phyloP scores from a whole-genome alignment of 805 yeast genomes.

The Wickerhamomyces mucosus region DNA sequence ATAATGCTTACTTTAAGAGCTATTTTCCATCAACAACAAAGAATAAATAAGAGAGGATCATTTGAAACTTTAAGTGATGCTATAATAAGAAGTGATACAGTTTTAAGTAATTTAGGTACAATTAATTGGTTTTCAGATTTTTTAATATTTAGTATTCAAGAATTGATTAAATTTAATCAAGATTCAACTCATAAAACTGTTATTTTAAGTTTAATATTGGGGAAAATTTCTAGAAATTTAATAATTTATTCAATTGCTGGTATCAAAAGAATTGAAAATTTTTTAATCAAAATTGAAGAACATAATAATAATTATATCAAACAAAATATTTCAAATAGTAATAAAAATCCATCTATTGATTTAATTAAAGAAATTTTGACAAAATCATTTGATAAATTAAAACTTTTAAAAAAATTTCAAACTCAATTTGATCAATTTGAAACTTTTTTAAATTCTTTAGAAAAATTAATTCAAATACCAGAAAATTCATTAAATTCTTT shows the following conservation, averaged over 20 bases:
- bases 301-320: slow-evolving; percentile 6
- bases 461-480: slow-evolving; percentile 15
- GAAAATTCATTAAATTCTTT: slow-evolving; percentile 5
- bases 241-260: slow-evolving; percentile 59
- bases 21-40: slow-evolving; percentile 52
- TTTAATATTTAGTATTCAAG: slow-evolving; percentile 63
- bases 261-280: slow-evolving; percentile 41
- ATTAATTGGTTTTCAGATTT: slow-evolving; percentile 83
- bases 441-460: slow-evolving; percentile 51
- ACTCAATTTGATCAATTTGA: slow-evolving; percentile 44
- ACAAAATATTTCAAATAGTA: slow-evolving; percentile 29
- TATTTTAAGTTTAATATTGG: slow-evolving; percentile 49
- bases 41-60: slow-evolving; percentile 41
- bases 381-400: slow-evolving; percentile 31
- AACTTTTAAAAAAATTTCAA: slow-evolving; percentile 21
- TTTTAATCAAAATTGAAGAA: slow-evolving; percentile 16
- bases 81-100: slow-evolving; percentile 50
- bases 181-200: slow-evolving; percentile 24
- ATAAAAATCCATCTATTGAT: slow-evolving; percentile 30
- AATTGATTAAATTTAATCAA: slow-evolving; percentile 39
- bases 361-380: slow-evolving; percentile 25
- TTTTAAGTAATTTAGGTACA: slow-evolving; percentile 62
- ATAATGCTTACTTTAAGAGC: slow-evolving; percentile 52
- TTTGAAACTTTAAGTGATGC: slow-evolving; percentile 37
- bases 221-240: slow-evolving; percentile 63